phyloP scores from a whole-genome alignment of 352 stramenopile species.

The Pythium plurisporium region DNA sequence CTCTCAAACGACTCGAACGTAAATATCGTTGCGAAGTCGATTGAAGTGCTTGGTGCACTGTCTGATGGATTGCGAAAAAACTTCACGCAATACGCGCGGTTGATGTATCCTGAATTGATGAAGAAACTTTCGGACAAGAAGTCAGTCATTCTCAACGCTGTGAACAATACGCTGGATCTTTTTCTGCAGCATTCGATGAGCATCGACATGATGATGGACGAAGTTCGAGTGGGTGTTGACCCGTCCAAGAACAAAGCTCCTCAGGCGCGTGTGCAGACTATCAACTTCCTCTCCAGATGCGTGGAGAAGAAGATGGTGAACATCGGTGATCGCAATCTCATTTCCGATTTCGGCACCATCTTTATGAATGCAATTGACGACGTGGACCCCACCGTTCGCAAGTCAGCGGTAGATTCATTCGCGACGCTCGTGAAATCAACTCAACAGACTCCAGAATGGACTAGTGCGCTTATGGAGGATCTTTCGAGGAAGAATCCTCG shows the following conservation, averaged over 20 bases:
- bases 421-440: constrained; percentile 52
- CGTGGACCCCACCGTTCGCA: constrained; percentile 73
- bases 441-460: constrained; percentile 42
- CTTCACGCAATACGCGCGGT: constrained; percentile 70
- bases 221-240: constrained; percentile 68
- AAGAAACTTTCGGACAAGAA: constrained; percentile 89
- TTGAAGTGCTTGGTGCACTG: constrained; percentile 77
- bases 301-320: constrained; percentile 71
- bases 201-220: constrained; percentile 88
- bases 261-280: constrained; percentile 66
- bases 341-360: constrained; percentile 59
- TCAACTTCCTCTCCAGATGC: constrained; percentile 62
- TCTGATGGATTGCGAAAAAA: constrained; percentile 77
- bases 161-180: constrained; percentile 79
- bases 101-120: constrained; percentile 76
- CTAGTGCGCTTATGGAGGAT: constrained; percentile 58
- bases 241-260: constrained; percentile 80
- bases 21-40: constrained; percentile 82
- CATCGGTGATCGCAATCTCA: constrained; percentile 48
- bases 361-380: constrained; percentile 70
- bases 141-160: constrained; percentile 68
- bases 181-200: constrained; percentile 77
- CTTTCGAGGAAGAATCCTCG: constrained; percentile 68
- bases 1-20: constrained; percentile 83
- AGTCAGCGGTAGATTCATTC: constrained; percentile 66